Base-by-base conservation (phyloP, 2,329 filamentous ascomycete genomes). In the Fusarium buharicum region DNA sequence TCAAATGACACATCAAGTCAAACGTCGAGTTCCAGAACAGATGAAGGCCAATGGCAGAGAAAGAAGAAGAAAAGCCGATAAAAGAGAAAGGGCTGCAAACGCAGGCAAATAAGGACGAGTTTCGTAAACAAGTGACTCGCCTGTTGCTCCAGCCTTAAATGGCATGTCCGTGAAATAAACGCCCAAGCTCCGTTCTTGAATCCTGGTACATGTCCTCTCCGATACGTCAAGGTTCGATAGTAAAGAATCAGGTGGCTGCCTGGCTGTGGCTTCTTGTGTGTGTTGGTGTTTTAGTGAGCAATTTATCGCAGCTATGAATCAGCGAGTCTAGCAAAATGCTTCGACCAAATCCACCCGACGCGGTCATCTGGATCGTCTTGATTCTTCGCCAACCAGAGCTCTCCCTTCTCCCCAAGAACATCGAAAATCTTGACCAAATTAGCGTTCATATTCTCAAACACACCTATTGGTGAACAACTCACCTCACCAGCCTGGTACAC, bases 261-360 rank as follows among this genome's bases (percentile, higher is more conserved):
- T 48, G 40, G 40, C 40, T 61, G 55, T 57, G 52, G 44, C 39
- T 49, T 40, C 65, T 53, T 56, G 51, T 54, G 50, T 56, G 51
- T 54, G 50, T 49, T 49, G 59, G 62, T 54, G 51, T 47, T 59
- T 50, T 38, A 51, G 45, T 47, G 38, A 43, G 38, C 33, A 30
- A 43, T 47, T 57, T 36, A 28, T 58, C 43, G 50, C 31, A 47
- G 46, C 56, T 74, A 81, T 50, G 78, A 77, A 71, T 86, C 85
- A 44, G 84, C 84, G 62, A 87, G 72, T 73, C 85, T 86, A 49
- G 90, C 90, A 81, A 99, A 99, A 79, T 99, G 95, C 76, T 97
- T 97, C 71, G 93, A 96, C 95, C 95, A 99, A 71, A 99, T 97
- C 95, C 95, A 99, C 47, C 95, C 95, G 30, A 98, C 88, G 64